A percentile compares a stretch with the other conserved stretches of the same genome.
Evolutionary conservation across 2,329 filamentous ascomycete genomes (phyloP).

Genomic region (Botrytis paeoniae): DNA sequence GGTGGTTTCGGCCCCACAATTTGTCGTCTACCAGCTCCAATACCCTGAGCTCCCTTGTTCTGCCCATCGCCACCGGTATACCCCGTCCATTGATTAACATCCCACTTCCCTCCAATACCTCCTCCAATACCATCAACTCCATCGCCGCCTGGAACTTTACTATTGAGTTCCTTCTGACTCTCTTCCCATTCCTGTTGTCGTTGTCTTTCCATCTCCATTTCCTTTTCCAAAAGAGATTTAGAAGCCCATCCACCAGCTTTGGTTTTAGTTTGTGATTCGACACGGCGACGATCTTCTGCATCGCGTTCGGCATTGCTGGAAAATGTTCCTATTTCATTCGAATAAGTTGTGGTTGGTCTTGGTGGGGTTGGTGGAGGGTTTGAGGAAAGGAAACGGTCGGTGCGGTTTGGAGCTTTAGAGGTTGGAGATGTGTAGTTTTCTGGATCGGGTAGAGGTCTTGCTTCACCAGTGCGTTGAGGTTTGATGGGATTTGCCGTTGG

Average conservation of each 20-base stretch:
- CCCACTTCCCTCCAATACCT: constrained; percentile 69
- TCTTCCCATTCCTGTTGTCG: constrained; percentile 68
- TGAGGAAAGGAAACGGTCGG: constrained; percentile 48
- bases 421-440: constrained; percentile 33
- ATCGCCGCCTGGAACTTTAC: constrained; percentile 47
- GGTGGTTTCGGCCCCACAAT: constrained; percentile 76
- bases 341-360: constrained; percentile 41
- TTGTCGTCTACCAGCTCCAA: constrained; percentile 68
- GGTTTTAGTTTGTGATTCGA: constrained; percentile 48
- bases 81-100: constrained; percentile 55
- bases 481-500: constrained; percentile 30
- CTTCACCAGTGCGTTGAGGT: constrained; percentile 36
- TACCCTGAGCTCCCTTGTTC: constrained; percentile 63
- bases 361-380: constrained; percentile 44
- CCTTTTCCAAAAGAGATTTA: constrained; percentile 55
- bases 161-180: constrained; percentile 59
- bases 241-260: constrained; percentile 52
- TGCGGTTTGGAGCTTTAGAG: constrained; percentile 41
- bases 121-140: constrained; percentile 60
- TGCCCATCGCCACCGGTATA: constrained; percentile 73
- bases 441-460: constrained; percentile 42
- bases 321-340: constrained; percentile 41
- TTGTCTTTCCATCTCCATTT: constrained; percentile 60
- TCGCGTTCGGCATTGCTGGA: constrained; percentile 46
- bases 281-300: constrained; percentile 48